A percentile compares a stretch with the other conserved stretches of the same genome.
Evolutionary conservation across 2,329 filamentous ascomycete genomes (phyloP).

Genomic region (Aspergillus udagawae): DNA sequence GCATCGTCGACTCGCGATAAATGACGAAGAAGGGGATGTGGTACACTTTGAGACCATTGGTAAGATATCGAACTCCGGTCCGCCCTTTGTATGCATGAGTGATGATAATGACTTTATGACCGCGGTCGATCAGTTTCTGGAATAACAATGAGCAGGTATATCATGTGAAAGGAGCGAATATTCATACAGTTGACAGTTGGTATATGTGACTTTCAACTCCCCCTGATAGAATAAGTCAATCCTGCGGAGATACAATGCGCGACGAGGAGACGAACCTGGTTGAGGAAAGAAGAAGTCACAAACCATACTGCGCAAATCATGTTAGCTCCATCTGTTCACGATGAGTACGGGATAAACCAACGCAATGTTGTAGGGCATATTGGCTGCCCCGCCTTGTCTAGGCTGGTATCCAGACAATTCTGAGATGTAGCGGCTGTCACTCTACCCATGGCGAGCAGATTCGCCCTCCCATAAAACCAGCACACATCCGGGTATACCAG

Average conservation of each 20-base stretch:
- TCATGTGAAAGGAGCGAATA: not conserved
- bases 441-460: slow-evolving; percentile 19
- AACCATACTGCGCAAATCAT: slow-evolving; percentile 64
- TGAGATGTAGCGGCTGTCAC: not conserved
- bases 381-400: slow-evolving; percentile 21
- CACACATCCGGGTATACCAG: not conserved
- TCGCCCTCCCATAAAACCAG: not conserved
- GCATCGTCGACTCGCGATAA: slow-evolving; percentile 88
- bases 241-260: not conserved
- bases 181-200: slow-evolving; percentile 72
- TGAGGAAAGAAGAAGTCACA: slow-evolving; percentile 99
- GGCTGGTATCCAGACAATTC: slow-evolving; percentile 10
- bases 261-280: slow-evolving; percentile 52
- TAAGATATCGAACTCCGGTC: slow-evolving; percentile 89
- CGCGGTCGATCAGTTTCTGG: slow-evolving; percentile 89
- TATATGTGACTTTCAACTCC: slow-evolving; percentile 98
- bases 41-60: slow-evolving; percentile 97
- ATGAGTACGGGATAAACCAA: slow-evolving; percentile 36
- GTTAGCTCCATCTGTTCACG: slow-evolving; percentile 23
- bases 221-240: slow-evolving; percentile 42
- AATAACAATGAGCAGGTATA: slow-evolving; percentile 5
- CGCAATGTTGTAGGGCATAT: slow-evolving; percentile 69
- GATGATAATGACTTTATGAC: slow-evolving; percentile 96
- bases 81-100: slow-evolving; percentile 91
- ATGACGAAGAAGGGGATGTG: slow-evolving; percentile 95